phyloP scores from a whole-genome alignment of 2,329 filamentous ascomycete species.

The Shiraia sp. region DNA sequence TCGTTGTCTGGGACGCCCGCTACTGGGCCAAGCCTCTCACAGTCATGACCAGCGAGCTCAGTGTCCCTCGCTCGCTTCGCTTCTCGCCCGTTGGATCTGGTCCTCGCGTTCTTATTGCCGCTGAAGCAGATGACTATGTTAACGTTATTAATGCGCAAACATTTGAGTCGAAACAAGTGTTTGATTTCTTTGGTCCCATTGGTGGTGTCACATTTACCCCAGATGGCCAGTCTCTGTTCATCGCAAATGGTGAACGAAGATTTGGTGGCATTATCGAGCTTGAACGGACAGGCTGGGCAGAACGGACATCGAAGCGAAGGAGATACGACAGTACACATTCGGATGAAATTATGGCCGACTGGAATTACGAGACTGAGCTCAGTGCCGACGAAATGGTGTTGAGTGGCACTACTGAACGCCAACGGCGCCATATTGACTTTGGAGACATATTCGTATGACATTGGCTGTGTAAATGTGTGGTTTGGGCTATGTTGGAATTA shows the following conservation, averaged over 20 bases:
- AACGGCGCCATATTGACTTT: slow-evolving; percentile 30
- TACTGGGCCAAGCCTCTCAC: slow-evolving; percentile 63
- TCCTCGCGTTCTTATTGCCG: slow-evolving; percentile 67
- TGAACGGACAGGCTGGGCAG: slow-evolving; percentile 50
- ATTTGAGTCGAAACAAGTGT: slow-evolving; percentile 67
- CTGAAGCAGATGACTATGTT: slow-evolving; percentile 75
- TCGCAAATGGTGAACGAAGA: slow-evolving; percentile 67
- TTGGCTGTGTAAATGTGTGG: slow-evolving; percentile 32
- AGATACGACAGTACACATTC: slow-evolving; percentile 5
- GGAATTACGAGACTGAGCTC: slow-evolving; percentile 26
- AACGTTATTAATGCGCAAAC: slow-evolving; percentile 70
- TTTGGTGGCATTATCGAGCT: slow-evolving; percentile 71
- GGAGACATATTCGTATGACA: slow-evolving; percentile 31
- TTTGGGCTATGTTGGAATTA: slow-evolving; percentile 3
- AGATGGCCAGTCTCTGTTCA: slow-evolving; percentile 68
- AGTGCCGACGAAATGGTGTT: slow-evolving; percentile 11
- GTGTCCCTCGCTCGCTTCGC: slow-evolving; percentile 68
- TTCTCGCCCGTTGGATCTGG: slow-evolving; percentile 75
- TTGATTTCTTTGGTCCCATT: slow-evolving; percentile 77
- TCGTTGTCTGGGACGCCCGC: slow-evolving; percentile 77
- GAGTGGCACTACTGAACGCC: slow-evolving; percentile 18
- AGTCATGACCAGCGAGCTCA: slow-evolving; percentile 67
- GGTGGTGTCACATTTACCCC: slow-evolving; percentile 70
- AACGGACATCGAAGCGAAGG: slow-evolving; percentile 10
- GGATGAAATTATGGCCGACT: slow-evolving; percentile 24